Base-by-base conservation (phyloP, 2,329 filamentous ascomycete species). In the Neoascochyta sp. region DNA sequence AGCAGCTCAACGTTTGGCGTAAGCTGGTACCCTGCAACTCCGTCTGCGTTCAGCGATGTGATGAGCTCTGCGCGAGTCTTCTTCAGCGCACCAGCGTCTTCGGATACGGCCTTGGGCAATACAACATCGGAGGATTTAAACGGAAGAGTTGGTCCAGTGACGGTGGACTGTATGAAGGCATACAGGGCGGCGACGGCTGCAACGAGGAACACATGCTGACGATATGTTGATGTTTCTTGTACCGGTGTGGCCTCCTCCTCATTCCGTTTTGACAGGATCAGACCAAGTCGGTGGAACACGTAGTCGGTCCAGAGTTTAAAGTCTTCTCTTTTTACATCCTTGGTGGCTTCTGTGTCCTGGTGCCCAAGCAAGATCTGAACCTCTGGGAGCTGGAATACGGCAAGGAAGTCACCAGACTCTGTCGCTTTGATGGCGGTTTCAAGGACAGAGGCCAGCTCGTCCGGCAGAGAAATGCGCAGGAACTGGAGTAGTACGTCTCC, bases 1-100 rank as follows among this genome's bases (percentile, higher is more conserved):
- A 96, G 84, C 1, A 96, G 73, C 56, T 95, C 87, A 9, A 95
- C 72, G 43, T 84, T 76, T 1, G 89, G 87, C 12, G 88, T 88
- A 35, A 94, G 74, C 26, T 81, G 78, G 62, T 96, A 98, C 0
- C 85, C 83, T 0, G 85, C 82, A 24, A 93, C 82, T 8, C 92
- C 92, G 59, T 98, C 92, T 1, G 87, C 73, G 14, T 81, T 78
- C 7, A 96, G 71, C 10, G 76, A 76, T 3, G 66, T 65, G n/a
- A 94, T 68, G 29, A 88, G 78, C n/a, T 71, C 63, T 40, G 71
- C 70, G 32, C 75, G 47, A 7, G 49, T 34, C 1, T 60, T 54
- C 23, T 64, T 62, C 1, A 74, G 45, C 4, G 47, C 39, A 11
- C 52, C 34, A 3, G 43, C 23, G 34, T 64, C 52, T 3, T 42